Conservation (phyloP, 352 stramenopile species). For the Phytophthora pseudosyringae region DNA sequence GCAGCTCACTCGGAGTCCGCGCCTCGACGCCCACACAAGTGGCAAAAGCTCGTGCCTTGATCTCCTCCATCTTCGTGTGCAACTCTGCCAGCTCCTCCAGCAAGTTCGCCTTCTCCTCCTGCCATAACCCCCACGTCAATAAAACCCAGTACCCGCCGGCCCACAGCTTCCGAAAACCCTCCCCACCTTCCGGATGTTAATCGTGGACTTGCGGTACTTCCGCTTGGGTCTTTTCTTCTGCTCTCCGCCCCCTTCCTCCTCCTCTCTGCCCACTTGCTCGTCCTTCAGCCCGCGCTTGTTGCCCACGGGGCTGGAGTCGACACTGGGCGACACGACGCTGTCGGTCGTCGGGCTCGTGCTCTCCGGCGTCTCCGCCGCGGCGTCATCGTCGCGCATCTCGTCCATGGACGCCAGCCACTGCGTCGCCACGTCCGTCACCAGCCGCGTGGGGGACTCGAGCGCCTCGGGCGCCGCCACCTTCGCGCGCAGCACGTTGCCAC, state of each 20-base stretch:
- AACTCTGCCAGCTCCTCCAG: slow-evolving; percentile 35
- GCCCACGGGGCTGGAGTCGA: slow-evolving; percentile 3
- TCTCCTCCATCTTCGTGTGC: slow-evolving; percentile 37
- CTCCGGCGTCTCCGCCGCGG: not conserved
- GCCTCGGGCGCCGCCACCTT: slow-evolving; percentile 12
- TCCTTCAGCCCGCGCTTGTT: slow-evolving; percentile 17
- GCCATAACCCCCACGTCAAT: slow-evolving; percentile 11
- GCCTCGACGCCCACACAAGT: slow-evolving; percentile 20
- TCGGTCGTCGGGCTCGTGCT: not conserved
- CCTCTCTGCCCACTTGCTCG: not conserved
- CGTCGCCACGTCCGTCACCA: slow-evolving; percentile 34
- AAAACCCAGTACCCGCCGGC: slow-evolving; percentile 1
- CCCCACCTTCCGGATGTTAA: slow-evolving; percentile 36
- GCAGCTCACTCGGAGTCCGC: slow-evolving; percentile 30
- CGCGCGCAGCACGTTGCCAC: not conserved
- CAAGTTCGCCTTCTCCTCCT: slow-evolving; percentile 47
- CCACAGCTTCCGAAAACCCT: not conserved
- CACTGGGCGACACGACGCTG: slow-evolving; percentile 10
- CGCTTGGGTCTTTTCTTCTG: slow-evolving; percentile 32
- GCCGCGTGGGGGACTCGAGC: slow-evolving; percentile 31
- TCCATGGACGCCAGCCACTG: slow-evolving; percentile 36
- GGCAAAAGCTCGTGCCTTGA: slow-evolving; percentile 29
- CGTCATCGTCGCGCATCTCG: slow-evolving; percentile 30
- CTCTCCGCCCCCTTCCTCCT: not conserved
- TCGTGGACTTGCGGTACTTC: slow-evolving; percentile 42